These are phyloP conservation scores for Gracilaria caudata DNA, from an alignment of 23 red algal genomes.

Conservation along the genomic window DNA sequence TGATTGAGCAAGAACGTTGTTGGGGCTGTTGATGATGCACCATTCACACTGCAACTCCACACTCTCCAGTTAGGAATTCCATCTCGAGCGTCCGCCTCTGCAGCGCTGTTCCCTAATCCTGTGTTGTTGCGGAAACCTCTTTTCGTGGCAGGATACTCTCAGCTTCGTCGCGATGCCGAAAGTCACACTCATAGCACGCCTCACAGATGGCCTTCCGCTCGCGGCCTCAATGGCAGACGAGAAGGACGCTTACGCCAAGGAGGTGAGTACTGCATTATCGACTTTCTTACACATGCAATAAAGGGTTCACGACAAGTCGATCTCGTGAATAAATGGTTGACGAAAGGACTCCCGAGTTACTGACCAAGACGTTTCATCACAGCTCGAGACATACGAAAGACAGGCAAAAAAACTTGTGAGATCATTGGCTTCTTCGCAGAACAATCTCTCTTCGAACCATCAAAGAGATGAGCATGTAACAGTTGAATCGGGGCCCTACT, in stretches of 20 bases:
- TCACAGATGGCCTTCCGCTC: conserved; percentile 89
- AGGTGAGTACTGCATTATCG: conserved; percentile 47
- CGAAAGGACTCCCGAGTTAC: background rate
- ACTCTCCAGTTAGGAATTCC: background rate
- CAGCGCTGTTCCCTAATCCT: background rate
- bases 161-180: conserved; percentile 73
- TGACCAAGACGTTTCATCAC: background rate
- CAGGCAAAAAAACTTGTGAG: conserved; percentile 89
- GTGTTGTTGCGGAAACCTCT: background rate
- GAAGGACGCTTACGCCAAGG: conserved; percentile 89
- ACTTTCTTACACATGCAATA: background rate
- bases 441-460: background rate
- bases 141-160: background rate
- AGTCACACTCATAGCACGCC: conserved; percentile 89
- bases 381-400: conserved; percentile 80
- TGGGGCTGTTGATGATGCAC: background rate
- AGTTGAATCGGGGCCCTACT: conserved; percentile 79
- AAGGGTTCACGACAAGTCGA: background rate
- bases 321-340: too few relatives aligned
- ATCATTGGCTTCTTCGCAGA: conserved; percentile 53
- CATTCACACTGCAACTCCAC: background rate
- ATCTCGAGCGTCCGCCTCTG: too few relatives aligned
- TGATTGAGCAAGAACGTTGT: conserved; percentile 9
- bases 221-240: conserved; percentile 92
- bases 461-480: conserved; percentile 75